Conservation (phyloP, 805 yeast genomes). For the Ascoidea asiatica region DNA sequence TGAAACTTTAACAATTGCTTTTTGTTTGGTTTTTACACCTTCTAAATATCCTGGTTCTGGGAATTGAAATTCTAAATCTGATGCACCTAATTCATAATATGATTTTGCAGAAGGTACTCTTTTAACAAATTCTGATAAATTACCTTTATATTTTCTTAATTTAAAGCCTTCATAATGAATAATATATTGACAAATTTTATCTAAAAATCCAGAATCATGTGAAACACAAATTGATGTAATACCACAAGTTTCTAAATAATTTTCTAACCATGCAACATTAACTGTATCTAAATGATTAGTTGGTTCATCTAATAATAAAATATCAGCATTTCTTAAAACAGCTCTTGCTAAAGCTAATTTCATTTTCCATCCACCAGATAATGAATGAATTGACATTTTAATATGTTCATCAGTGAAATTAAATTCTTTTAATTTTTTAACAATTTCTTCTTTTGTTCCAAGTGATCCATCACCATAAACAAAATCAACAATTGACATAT, state of each 20-base stretch:
- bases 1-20: constrained; percentile 97
- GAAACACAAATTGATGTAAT: constrained; percentile 97
- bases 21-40: constrained; percentile 99
- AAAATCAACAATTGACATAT: constrained; percentile 85
- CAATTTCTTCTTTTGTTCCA: constrained; percentile 62
- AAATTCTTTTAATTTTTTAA: constrained; percentile 73
- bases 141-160: constrained; percentile 99
- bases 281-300: constrained; percentile 99
- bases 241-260: constrained; percentile 98
- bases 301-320: constrained; percentile 97
- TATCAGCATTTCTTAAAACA: constrained; percentile 96
- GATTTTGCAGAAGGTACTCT: constrained; percentile 98
- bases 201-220: constrained; percentile 99
- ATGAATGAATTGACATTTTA: constrained; percentile 83
- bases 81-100: constrained; percentile 97
- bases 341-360: constrained; percentile 99
- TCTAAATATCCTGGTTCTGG: constrained; percentile 99
- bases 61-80: constrained; percentile 92
- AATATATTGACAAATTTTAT: constrained; percentile 93
- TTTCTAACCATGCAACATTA: constrained; percentile 98
- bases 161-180: constrained; percentile 99
- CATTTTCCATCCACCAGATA: constrained; percentile 99
- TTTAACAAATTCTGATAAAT: constrained; percentile 96
- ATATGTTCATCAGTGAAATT: constrained; percentile 91
- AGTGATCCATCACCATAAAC: constrained; percentile 74